Conservation (phyloP, 2,329 filamentous ascomycete genomes). For the Diaporthe humulicola region DNA sequence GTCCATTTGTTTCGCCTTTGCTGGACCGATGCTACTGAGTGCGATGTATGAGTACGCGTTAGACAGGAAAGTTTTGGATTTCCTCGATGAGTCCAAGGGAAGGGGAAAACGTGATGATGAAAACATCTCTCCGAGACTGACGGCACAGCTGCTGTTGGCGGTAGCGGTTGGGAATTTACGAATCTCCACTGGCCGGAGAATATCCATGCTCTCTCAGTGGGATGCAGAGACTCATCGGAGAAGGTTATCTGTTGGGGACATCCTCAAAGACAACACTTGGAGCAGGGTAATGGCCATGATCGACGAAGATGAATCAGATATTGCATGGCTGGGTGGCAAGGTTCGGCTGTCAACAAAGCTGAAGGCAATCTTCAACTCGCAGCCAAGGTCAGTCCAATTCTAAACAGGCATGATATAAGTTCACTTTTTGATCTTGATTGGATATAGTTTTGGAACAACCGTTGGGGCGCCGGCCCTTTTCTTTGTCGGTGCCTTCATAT, state of each 20-base stretch:
- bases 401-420: neutral
- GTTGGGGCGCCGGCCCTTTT: conserved; percentile 46
- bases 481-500: conserved; percentile 46
- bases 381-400: conserved; percentile 21
- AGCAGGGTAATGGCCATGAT: conserved; percentile 48
- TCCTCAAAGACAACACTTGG: conserved; percentile 48
- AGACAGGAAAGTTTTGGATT: conserved; percentile 44
- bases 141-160: conserved; percentile 47
- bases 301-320: conserved; percentile 45
- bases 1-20: conserved; percentile 46
- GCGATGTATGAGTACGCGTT: conserved; percentile 48
- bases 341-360: conserved; percentile 44
- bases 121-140: conserved; percentile 36
- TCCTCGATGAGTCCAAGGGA: conserved; percentile 33
- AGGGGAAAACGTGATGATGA: neutral
- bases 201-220: neutral
- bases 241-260: neutral
- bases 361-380: conserved; percentile 24
- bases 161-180: conserved; percentile 50
- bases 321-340: conserved; percentile 26
- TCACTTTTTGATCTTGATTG: neutral
- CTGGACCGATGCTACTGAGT: conserved; percentile 48
- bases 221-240: neutral
- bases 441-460: conserved; percentile 44
- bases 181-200: conserved; percentile 44